Base-by-base conservation (phyloP, 257 asterid genomes). In the Avicennia marina region DNA sequence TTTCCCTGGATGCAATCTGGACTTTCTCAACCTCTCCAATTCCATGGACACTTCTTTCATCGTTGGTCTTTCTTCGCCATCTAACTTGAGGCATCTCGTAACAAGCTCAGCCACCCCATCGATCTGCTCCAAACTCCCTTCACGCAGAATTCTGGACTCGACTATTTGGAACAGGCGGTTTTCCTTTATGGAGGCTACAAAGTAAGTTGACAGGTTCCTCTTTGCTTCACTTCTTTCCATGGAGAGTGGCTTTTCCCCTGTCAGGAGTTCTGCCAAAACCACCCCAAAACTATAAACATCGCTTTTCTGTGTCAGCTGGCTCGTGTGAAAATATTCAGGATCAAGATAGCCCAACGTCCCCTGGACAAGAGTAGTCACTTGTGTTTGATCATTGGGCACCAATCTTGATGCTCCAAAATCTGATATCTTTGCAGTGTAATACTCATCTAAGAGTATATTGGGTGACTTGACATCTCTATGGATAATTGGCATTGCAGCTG, bases 401-500 rank as follows among this genome's bases (percentile, higher is more conserved):
- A 70, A 24, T 17, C 87, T 78, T 58, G n/a, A n/a, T n/a, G n/a
- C n/a, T n/a, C n/a, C n/a, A n/a, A n/a, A n/a, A n/a, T n/a, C n/a
- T n/a, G n/a, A n/a, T n/a, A n/a, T n/a, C n/a, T 79, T 80, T 2
- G 83, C 81, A 0, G 57, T 68, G 70, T 73, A 80, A 21, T 62
- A 33, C 3, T 80, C 73, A 11, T 80, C 81, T 6, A 76, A 27
- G 16, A 80, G 54, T 45, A 80, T 73, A 38, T 80, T 80, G 5
- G 87, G 75, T 6, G 81, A 80, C 52, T 76, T 80, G 11, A 80
- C 78, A 63, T 80, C 86, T 24, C 83, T 59, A n/a, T 76, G 86
- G 31, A 80, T 73, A 33, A 75, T 62, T 1, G 86, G 86, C 17
- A 50, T 75, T 1, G 56, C 20, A 16, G 81, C 81, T 1, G 86